Conservation (phyloP, 2,329 filamentous ascomycete species). For the Colletotrichum chrysophilum region DNA sequence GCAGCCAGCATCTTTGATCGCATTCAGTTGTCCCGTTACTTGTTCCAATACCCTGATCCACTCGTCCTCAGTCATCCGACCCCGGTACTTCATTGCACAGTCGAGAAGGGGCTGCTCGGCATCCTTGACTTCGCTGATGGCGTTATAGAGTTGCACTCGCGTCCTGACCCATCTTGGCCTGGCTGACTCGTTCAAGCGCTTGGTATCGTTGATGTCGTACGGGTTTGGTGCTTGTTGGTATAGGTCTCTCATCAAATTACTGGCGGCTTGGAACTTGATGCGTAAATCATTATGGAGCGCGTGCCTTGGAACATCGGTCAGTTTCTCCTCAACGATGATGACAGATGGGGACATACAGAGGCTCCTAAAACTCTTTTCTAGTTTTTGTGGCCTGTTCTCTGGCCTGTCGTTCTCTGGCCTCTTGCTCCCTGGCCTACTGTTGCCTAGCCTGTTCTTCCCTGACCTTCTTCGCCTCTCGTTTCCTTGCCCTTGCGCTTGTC, state of each 20-base stretch:
- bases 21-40: background rate
- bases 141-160: background rate
- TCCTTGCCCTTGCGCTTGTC: no score
- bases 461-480: background rate
- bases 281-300: background rate
- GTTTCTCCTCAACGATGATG: accelerated
- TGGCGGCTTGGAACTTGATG: background rate
- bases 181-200: background rate
- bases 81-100: background rate
- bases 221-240: background rate
- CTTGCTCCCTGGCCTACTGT: background rate
- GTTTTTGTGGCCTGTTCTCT: background rate
- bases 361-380: background rate
- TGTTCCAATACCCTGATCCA: background rate
- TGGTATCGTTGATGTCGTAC: background rate
- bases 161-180: background rate
- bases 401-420: accelerated
- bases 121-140: accelerated
- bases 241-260: background rate
- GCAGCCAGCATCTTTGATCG: background rate
- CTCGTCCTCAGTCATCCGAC: background rate
- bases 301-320: background rate
- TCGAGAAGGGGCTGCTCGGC: background rate
- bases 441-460: background rate
- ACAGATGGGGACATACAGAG: background rate